Conservation (phyloP, 768 basidiomycete genomes). For the Trametes punicea region DNA sequence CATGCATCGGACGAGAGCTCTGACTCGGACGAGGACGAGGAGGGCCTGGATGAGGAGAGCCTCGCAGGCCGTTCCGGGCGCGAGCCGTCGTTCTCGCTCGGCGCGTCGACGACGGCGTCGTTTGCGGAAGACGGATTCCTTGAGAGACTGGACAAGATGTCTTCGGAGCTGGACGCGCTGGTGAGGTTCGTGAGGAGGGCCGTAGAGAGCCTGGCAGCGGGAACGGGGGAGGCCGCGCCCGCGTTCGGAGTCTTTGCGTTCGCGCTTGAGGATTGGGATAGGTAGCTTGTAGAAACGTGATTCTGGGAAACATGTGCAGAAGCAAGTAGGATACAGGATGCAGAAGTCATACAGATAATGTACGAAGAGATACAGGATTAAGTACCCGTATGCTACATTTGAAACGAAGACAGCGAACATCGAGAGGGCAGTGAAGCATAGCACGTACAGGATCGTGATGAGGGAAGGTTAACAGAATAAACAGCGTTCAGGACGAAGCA, state of each 20-base stretch:
- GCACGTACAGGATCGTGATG: too few relatives aligned
- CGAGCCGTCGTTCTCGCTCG: conserved; percentile 43
- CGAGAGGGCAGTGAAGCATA: too few relatives aligned
- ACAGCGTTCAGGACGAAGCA: too few relatives aligned
- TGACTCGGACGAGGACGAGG: conserved; percentile 40
- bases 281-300: conserved; percentile 17
- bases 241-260: conserved; percentile 74
- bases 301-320: not conserved
- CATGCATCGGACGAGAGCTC: conserved; percentile 29
- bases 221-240: conserved; percentile 54
- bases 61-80: conserved; percentile 5
- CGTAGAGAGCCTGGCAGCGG: conserved; percentile 64
- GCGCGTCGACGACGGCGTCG: conserved; percentile 28
- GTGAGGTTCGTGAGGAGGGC: conserved; percentile 68
- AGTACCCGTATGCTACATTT: conserved; percentile 13
- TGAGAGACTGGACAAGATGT: conserved; percentile 57
- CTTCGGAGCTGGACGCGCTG: conserved; percentile 64
- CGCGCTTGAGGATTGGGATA: conserved; percentile 76
- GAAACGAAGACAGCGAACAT: not conserved
- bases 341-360: not conserved
- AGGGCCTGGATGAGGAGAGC: conserved; percentile 22
- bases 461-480: too few relatives aligned
- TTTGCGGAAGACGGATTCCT: conserved; percentile 47
- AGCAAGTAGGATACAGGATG: not conserved
- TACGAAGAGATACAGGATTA: not conserved